A percentile compares a stretch with the other conserved stretches of the same genome.
Evolutionary conservation across 331 rosid genomes (phyloP).

Genomic region (Cydonia oblonga): DNA sequence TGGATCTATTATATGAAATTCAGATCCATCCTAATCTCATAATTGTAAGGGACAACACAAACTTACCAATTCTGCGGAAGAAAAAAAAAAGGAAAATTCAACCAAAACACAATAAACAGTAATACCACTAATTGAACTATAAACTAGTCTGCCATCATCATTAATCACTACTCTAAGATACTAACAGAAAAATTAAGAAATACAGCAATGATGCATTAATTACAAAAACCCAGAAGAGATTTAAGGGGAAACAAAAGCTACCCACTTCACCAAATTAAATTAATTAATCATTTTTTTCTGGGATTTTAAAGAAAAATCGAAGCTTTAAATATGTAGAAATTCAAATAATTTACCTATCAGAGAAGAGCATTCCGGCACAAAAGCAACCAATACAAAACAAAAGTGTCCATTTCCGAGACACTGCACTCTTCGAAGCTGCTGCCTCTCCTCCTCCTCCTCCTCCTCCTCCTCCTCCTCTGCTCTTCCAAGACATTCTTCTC

Average conservation of each 20-base stretch:
- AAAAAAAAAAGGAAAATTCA: background rate
- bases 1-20: background rate
- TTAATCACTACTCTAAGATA: background rate
- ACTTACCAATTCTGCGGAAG: background rate
- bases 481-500: constrained; percentile 36
- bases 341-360: constrained; percentile 27
- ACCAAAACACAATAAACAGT: background rate
- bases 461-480: constrained; percentile 32
- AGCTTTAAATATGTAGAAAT: background rate
- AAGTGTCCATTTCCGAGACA: constrained; percentile 44
- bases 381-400: constrained; percentile 41
- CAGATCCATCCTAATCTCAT: constrained; percentile 2
- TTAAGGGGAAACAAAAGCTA: background rate
- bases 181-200: background rate
- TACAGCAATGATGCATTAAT: background rate
- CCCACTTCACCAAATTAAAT: constrained; percentile 12
- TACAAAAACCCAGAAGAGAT: background rate
- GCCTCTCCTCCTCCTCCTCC: constrained; percentile 33
- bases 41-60: background rate
- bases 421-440: constrained; percentile 20
- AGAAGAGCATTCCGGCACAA: constrained; percentile 51
- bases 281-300: background rate
- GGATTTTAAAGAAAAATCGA: background rate
- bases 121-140: background rate
- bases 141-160: background rate